Evolutionary conservation across 1,284 basidiomycete species (phyloP).

Genomic region (Leccinum pachyderme): DNA sequence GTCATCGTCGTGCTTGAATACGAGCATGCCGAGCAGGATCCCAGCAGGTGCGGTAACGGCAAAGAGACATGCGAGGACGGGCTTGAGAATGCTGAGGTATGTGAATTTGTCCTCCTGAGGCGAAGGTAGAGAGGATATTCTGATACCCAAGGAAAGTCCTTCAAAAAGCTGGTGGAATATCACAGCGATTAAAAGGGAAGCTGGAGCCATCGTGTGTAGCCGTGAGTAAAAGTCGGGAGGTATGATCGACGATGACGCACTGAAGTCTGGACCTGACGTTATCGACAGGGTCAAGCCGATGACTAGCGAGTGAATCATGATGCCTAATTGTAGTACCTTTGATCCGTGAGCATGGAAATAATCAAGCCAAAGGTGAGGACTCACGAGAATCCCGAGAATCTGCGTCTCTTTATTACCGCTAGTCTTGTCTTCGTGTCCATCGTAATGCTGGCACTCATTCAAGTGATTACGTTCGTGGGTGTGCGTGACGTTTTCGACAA

Average conservation of each 20-base stretch:
- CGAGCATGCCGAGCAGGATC: constrained; percentile 54
- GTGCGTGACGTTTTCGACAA: not conserved
- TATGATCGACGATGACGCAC: constrained; percentile 40
- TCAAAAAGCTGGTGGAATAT: constrained; percentile 81
- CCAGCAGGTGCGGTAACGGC: constrained; percentile 70
- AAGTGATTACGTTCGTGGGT: constrained; percentile 5
- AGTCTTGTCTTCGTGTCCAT: constrained; percentile 16
- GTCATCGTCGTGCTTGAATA: constrained; percentile 40
- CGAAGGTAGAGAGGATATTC: constrained; percentile 64
- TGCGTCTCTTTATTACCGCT: constrained; percentile 54
- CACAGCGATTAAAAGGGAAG: constrained; percentile 69
- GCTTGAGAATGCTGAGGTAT: constrained; percentile 40
- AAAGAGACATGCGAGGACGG: constrained; percentile 59
- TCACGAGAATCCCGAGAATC: constrained; percentile 62
- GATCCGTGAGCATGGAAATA: not conserved
- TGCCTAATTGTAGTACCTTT: constrained; percentile 72
- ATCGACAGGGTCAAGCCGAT: constrained; percentile 73
- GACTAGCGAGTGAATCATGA: constrained; percentile 81
- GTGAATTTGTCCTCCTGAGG: constrained; percentile 22
- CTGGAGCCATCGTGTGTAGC: constrained; percentile 32
- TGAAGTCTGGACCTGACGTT: constrained; percentile 64
- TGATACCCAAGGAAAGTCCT: constrained; percentile 73
- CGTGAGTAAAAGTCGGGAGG: constrained; percentile 1
- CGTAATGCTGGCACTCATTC: constrained; percentile 3
- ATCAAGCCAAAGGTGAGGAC: constrained; percentile 16